Percentiles rank a stretch among this genome's conserved stretches.
phyloP scores from a whole-genome alignment of 2,329 filamentous ascomycete genomes.

The Trichoderma cornu-damae region DNA sequence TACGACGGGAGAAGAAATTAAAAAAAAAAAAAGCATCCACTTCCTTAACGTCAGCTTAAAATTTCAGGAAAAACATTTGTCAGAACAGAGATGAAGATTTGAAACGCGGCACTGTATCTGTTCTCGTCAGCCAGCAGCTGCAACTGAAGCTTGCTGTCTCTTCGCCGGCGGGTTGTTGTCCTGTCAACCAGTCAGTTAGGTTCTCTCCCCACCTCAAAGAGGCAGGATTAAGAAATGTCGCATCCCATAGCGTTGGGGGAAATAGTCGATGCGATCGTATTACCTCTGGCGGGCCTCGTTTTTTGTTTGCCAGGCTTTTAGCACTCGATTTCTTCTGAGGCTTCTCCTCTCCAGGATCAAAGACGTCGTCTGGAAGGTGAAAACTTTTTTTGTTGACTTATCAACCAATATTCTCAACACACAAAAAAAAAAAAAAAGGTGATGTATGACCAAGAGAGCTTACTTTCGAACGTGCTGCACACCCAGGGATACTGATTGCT shows the following conservation, averaged over 20 bases:
- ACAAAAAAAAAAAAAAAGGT: not conserved
- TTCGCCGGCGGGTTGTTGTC: slow-evolving; percentile 37
- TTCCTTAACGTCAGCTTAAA: slow-evolving; percentile 24
- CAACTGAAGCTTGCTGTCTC: slow-evolving; percentile 39
- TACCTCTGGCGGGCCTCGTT: slow-evolving; percentile 47
- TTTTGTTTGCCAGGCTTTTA: slow-evolving; percentile 41
- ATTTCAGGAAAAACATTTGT: slow-evolving; percentile 19
- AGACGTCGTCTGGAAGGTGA: slow-evolving; percentile 84
- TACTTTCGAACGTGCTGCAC: slow-evolving; percentile 85
- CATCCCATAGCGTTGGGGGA: slow-evolving; percentile 17
- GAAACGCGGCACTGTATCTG: not conserved
- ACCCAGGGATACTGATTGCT: slow-evolving; percentile 57
- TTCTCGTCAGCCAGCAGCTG: slow-evolving; percentile 34
- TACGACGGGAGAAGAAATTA: no score
- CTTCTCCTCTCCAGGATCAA: slow-evolving; percentile 70
- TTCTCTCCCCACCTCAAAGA: slow-evolving; percentile 12
- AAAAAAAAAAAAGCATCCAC: slow-evolving; percentile 18
- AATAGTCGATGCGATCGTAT: slow-evolving; percentile 24
- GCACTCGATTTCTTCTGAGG: slow-evolving; percentile 54
- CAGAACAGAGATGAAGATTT: slow-evolving; percentile 9
- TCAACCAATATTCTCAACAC: slow-evolving; percentile 13
- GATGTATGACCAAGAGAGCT: slow-evolving; percentile 36
- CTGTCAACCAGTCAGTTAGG: slow-evolving; percentile 31
- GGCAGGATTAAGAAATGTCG: not conserved
- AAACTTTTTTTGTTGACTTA: slow-evolving; percentile 67